Percentiles rank a stretch among this genome's conserved stretches.
These are phyloP conservation scores for Cystoisospora suis DNA, from an alignment of 169 alveolate genomes.

Conservation along the genomic window DNA sequence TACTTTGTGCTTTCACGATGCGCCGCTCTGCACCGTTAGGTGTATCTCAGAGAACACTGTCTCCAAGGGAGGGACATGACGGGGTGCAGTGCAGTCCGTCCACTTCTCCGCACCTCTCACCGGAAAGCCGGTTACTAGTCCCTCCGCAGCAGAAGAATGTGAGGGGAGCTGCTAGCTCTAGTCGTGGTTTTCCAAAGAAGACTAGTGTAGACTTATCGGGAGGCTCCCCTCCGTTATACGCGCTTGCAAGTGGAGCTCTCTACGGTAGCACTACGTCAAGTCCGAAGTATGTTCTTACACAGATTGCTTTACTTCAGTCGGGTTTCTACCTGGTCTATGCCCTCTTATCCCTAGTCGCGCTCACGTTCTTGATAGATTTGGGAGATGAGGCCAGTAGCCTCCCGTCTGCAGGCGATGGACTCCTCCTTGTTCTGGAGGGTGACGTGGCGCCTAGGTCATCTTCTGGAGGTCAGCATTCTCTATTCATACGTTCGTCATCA, in stretches of 20 bases:
- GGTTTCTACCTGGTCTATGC: constrained; percentile 13
- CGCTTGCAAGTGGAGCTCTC: background rate
- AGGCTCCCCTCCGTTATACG: background rate
- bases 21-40: too few species aligned
- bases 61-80: too few species aligned
- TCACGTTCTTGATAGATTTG: background rate
- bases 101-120: too few species aligned
- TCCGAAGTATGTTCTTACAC: background rate
- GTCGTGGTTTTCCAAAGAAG: too few species aligned
- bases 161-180: too few species aligned
- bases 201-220: too few species aligned
- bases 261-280: background rate
- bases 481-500: background rate
- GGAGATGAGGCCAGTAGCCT: constrained; percentile 2
- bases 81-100: too few species aligned
- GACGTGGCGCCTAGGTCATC: background rate
- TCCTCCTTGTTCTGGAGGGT: background rate
- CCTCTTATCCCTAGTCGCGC: constrained; percentile 1
- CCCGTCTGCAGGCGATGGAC: background rate
- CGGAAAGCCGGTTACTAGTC: too few species aligned
- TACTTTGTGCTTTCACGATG: too few species aligned
- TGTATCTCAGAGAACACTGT: too few species aligned
- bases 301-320: background rate
- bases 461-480: background rate
- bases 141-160: too few species aligned